Evolutionary conservation across 768 basidiomycete genomes (phyloP).

Genomic region (Pisolithus orientalis): DNA sequence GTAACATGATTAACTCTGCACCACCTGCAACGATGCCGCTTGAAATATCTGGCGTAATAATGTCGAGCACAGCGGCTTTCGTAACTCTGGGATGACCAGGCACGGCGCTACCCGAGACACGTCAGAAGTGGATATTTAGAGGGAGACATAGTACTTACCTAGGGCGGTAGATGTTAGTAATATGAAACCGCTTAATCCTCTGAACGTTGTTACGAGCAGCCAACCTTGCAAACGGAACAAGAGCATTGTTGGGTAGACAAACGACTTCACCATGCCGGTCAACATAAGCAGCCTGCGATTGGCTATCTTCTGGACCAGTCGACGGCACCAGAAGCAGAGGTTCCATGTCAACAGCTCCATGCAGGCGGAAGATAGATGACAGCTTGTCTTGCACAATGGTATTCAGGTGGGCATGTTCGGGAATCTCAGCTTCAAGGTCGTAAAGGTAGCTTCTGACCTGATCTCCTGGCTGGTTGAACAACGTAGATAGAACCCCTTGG

Average conservation of each 20-base stretch:
- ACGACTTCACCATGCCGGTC: conserved; percentile 79
- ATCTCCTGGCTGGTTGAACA: conserved; percentile 70
- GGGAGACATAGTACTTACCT: conserved; percentile 37
- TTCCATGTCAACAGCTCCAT: conserved; percentile 86
- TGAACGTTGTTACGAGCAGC: conserved; percentile 62
- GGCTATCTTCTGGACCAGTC: conserved; percentile 55
- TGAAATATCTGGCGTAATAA: conserved; percentile 68
- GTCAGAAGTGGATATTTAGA: not conserved
- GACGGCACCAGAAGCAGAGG: conserved; percentile 80
- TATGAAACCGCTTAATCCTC: conserved; percentile 80
- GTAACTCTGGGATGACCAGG: conserved; percentile 67
- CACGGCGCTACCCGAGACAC: conserved; percentile 37
- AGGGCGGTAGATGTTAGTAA: conserved; percentile 65
- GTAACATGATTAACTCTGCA: conserved; percentile 68
- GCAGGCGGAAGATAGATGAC: conserved; percentile 72
- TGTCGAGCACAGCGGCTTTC: conserved; percentile 79
- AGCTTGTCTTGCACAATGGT: conserved; percentile 74
- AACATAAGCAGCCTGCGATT: conserved; percentile 64
- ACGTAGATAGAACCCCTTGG: conserved; percentile 66
- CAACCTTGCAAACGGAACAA: conserved; percentile 74
- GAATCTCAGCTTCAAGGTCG: conserved; percentile 60
- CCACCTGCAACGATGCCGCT: conserved; percentile 62
- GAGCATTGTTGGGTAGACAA: conserved; percentile 61
- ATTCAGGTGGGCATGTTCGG: conserved; percentile 66
- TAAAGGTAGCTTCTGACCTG: conserved; percentile 66